Base-by-base conservation (phyloP, 169 alveolate genomes). In the Cryptosporidium meleagridis region DNA sequence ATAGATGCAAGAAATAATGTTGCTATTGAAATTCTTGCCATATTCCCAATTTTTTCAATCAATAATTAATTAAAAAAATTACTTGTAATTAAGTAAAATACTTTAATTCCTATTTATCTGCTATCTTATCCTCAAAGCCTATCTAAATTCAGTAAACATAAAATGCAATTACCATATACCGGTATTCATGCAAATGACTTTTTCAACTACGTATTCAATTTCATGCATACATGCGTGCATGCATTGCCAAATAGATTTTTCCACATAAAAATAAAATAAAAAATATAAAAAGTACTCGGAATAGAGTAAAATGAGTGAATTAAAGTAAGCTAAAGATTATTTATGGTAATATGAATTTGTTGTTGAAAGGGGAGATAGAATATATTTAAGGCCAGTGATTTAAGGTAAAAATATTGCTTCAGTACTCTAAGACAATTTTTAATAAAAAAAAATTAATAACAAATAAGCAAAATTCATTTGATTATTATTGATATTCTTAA, bases 11-110 rank as follows among this genome's bases (percentile, higher is more conserved):
- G 23, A 8, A 80, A 44, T 65, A 80, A 21, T 23, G 67, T 41
- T 16, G 48, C 0, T 61, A 80, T 65, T 26, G 89, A 26, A 23
- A 80, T 26, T 48, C 45, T 80, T 62, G 75, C 80, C 89, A 80
- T 80, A 16, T 80, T 80, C 14, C 37, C 14, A 21, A n/a, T 55
- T 21, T 55, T 55, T 23, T 55, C 29, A 55, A 23, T 26, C 67
- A 55, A 55, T 8, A 23, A n/a, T 55, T 23, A 55, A 21, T 53
- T 53, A 21, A 21, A 53, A 53, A 55, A 55, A 55, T 55, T 55
- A 26, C 18, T 21, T 55, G 35, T 23, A 55, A 55, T 55, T 55
- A 4, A 55, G 23, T 55, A 26, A 4, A 55, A 55, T 55, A 23
- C 9, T 23, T 23, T 23, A 55, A n/a, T 55, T 26, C 67, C 67